phyloP scores from a whole-genome alignment of 148 eudicot genomes.

The Vaccinium darrowii region DNA sequence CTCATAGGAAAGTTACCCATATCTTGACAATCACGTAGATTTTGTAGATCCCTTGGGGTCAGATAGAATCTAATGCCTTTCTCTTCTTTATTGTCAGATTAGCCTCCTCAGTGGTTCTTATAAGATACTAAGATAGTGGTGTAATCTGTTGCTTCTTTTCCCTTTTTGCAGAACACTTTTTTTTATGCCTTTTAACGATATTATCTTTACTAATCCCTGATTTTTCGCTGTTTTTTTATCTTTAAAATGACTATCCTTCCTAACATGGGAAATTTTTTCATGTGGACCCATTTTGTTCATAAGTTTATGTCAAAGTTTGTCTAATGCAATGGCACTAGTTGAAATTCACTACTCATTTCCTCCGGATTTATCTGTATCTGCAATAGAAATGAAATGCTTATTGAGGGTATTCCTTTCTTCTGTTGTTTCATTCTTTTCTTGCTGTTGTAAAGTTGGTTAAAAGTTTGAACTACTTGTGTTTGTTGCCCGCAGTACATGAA shows the following conservation, averaged over 20 bases:
- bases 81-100: neutral
- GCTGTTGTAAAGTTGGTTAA: conserved; percentile 4
- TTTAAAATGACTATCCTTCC: neutral
- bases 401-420: conserved; percentile 14
- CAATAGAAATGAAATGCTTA: neutral
- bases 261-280: neutral
- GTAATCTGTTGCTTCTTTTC: neutral
- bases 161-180: neutral
- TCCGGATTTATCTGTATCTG: neutral
- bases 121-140: neutral
- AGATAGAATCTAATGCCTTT: neutral
- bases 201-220: neutral
- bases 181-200: neutral
- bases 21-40: neutral
- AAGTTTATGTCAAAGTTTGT: neutral
- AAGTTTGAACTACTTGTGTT: conserved; percentile 18
- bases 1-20: neutral
- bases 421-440: neutral
- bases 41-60: neutral
- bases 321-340: neutral
- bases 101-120: neutral
- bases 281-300: neutral
- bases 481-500: conserved; percentile 83
- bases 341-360: neutral
- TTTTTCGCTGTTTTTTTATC: neutral